A percentile compares a stretch with the other conserved stretches of the same genome.
phyloP scores from a whole-genome alignment of 2,329 filamentous ascomycete species.

The Boeremia exigua region DNA sequence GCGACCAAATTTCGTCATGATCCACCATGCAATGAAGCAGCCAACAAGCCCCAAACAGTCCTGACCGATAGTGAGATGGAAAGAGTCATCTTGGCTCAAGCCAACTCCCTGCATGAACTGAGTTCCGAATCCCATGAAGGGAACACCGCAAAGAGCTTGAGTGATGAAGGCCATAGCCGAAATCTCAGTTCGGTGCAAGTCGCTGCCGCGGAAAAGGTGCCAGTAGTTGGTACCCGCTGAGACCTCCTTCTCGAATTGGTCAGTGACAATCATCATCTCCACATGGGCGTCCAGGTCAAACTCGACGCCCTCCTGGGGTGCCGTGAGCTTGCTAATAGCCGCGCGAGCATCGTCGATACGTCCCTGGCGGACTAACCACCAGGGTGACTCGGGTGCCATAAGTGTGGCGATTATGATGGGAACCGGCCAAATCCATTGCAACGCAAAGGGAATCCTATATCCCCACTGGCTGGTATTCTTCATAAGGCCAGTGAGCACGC shows the following conservation, averaged over 20 bases:
- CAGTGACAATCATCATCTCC: constrained; percentile 88
- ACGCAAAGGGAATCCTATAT: constrained; percentile 67
- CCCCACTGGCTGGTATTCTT: constrained; percentile 68
- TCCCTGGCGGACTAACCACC: constrained; percentile 57
- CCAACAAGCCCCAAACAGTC: constrained; percentile 49
- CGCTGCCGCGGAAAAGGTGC: constrained; percentile 80
- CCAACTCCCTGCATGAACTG: constrained; percentile 33
- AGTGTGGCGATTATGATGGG: constrained; percentile 69
- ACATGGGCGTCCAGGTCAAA: constrained; percentile 59
- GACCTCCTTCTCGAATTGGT: constrained; percentile 74
- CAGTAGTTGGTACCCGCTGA: constrained; percentile 70
- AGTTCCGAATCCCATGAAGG: constrained; percentile 34
- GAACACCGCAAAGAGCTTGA: constrained; percentile 44
- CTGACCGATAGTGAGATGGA: constrained; percentile 32
- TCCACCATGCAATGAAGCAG: constrained; percentile 76
- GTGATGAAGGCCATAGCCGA: constrained; percentile 57
- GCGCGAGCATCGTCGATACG: constrained; percentile 68
- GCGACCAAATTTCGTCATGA: constrained; percentile 79
- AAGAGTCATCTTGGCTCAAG: constrained; percentile 29
- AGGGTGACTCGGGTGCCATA: constrained; percentile 68
- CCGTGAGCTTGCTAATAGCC: constrained; percentile 68
- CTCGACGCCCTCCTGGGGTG: constrained; percentile 50
- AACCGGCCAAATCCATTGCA: constrained; percentile 77
- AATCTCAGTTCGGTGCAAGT: constrained; percentile 79
- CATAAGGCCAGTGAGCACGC: constrained; percentile 70